These are phyloP conservation scores for Mortierella sp. DNA, from an alignment of 371 early-diverging fungal genomes.

Conservation along the genomic window DNA sequence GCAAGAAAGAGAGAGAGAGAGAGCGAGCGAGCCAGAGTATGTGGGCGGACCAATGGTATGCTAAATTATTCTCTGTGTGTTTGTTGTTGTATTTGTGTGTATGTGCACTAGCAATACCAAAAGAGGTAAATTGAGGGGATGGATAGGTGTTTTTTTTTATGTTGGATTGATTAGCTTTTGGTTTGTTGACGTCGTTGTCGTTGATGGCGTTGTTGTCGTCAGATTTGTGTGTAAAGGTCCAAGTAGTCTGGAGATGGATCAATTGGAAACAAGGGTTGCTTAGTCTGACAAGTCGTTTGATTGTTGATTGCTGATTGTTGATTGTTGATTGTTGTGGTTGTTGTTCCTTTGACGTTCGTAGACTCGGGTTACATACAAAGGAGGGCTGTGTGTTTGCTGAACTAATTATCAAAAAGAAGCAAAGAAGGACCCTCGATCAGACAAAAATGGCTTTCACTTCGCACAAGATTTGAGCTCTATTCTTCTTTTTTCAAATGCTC, in stretches of 20 bases:
- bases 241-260: neutral
- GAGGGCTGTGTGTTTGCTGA: neutral
- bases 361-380: neutral
- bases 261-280: conserved; percentile 5
- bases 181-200: too few relatives aligned
- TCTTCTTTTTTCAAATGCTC: neutral
- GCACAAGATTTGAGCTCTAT: too few relatives aligned
- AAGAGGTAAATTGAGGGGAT: too few relatives aligned
- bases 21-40: neutral
- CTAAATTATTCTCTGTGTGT: neutral
- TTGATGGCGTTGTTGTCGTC: neutral
- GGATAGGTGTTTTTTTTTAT: neutral
- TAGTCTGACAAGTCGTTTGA: neutral
- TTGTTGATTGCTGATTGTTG: neutral
- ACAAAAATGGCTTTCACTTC: neutral
- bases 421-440: neutral
- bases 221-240: neutral
- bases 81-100: neutral
- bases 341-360: too few relatives aligned
- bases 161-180: neutral
- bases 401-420: neutral
- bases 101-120: neutral
- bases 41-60: neutral
- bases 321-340: neutral
- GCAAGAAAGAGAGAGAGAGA: neutral